These are phyloP conservation scores for Fraxinus sp. DNA, from an alignment of 305 asterid species.

Conservation along the genomic window DNA sequence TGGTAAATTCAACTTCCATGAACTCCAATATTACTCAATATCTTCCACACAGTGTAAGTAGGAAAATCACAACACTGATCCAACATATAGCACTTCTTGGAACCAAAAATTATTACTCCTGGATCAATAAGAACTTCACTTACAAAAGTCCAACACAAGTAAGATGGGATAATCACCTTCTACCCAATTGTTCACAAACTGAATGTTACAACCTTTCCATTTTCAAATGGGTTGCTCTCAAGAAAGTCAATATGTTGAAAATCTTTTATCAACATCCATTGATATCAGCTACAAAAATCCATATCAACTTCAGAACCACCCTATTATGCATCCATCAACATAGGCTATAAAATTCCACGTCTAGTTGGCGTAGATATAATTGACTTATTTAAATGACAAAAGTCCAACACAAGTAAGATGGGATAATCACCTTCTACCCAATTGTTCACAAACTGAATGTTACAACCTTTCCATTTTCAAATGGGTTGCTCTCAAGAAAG, in stretches of 20 bases:
- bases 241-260: neutral
- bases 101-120: neutral
- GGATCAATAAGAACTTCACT: neutral
- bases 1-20: neutral
- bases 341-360: neutral
- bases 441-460: neutral
- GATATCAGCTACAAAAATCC: neutral
- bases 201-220: neutral
- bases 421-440: neutral
- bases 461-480: neutral
- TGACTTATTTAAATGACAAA: neutral
- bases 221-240: neutral
- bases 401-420: neutral
- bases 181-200: neutral
- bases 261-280: neutral
- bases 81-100: neutral
- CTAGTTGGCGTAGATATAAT: neutral
- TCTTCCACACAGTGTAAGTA: neutral
- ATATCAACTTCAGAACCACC: neutral
- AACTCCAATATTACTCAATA: neutral
- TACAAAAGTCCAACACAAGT: neutral
- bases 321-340: neutral
- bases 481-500: neutral
- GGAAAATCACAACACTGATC: neutral
- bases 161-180: neutral